Evolutionary conservation across 1,284 basidiomycete species (phyloP).

Genomic region (Cryptococcus deneoformans): DNA sequence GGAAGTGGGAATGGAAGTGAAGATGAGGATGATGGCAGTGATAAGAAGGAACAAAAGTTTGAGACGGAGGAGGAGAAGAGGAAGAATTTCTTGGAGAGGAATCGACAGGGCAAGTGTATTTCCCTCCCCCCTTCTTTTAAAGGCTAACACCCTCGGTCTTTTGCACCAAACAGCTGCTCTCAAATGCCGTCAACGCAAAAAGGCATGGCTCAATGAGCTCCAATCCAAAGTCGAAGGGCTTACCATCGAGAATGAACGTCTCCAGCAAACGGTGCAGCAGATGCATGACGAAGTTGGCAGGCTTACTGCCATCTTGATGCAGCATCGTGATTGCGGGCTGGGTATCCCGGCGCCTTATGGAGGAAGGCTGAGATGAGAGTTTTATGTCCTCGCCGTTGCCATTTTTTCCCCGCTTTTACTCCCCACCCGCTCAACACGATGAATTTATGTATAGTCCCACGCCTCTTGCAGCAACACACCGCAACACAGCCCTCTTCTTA

Average conservation of each 20-base stretch:
- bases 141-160: not conserved
- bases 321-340: constrained; percentile 47
- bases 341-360: constrained; percentile 29
- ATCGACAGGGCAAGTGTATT: constrained; percentile 72
- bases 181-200: constrained; percentile 98
- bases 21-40: constrained; percentile 47
- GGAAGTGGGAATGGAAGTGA: constrained; percentile 24
- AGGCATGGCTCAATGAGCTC: constrained; percentile 90
- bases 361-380: no score
- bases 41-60: constrained; percentile 14
- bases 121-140: constrained; percentile 15
- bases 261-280: constrained; percentile 56
- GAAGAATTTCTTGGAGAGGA: constrained; percentile 92
- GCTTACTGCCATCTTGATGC: constrained; percentile 52
- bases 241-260: constrained; percentile 88
- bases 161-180: constrained; percentile 70
- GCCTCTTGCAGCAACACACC: no score
- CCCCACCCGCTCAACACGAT: no score
- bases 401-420: no score
- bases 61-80: constrained; percentile 97
- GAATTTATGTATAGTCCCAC: no score
- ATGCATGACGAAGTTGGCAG: constrained; percentile 59
- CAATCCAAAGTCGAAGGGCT: constrained; percentile 93
- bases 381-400: no score
- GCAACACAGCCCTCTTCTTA: no score